A percentile compares a stretch with the other conserved stretches of the same genome.
Conservation (phyloP, 495 filamentous ascomycete genomes). For the Massariosphaeria phaeospora region DNA sequence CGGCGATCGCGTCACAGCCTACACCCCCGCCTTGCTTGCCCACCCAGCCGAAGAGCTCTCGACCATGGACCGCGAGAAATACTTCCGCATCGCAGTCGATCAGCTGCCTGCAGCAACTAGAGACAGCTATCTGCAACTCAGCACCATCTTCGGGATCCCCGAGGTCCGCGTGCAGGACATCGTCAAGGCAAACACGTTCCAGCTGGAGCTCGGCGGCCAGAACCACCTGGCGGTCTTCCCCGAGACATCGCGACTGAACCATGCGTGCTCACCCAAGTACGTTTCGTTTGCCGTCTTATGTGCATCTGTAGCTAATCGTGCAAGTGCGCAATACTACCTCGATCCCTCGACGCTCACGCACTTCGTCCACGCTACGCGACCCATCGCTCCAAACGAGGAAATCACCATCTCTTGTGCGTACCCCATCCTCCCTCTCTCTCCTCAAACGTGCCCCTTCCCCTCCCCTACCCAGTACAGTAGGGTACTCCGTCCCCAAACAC, state of each 20-base stretch:
- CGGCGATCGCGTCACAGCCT: constrained; percentile 18
- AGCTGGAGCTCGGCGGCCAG: constrained; percentile 25
- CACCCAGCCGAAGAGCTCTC: constrained; percentile 12
- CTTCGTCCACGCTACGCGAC: constrained; percentile 23
- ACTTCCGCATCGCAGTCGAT: constrained; percentile 16
- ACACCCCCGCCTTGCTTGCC: constrained; percentile 26
- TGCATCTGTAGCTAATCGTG: not conserved
- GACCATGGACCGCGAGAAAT: constrained; percentile 27
- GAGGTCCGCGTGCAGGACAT: constrained; percentile 21
- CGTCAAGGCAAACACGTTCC: constrained; percentile 32
- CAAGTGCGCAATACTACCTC: constrained; percentile 31
- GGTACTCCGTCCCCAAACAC: too few species aligned
- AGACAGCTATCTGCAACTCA: constrained; percentile 15
- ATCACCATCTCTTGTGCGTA: constrained; percentile 28
- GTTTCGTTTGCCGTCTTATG: not conserved
- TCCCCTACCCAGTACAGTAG: too few species aligned
- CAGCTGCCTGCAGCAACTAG: constrained; percentile 20
- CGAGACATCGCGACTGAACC: constrained; percentile 27
- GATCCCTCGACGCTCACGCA: constrained; percentile 19
- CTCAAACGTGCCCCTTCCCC: not conserved
- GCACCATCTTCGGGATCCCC: constrained; percentile 10
- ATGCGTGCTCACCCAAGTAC: constrained; percentile 31
- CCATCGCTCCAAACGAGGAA: constrained; percentile 22
- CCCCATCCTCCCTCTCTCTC: not conserved
- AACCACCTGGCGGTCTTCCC: constrained; percentile 29